Conservation (phyloP, 352 stramenopile genomes). For the Phytophthora cajani region DNA sequence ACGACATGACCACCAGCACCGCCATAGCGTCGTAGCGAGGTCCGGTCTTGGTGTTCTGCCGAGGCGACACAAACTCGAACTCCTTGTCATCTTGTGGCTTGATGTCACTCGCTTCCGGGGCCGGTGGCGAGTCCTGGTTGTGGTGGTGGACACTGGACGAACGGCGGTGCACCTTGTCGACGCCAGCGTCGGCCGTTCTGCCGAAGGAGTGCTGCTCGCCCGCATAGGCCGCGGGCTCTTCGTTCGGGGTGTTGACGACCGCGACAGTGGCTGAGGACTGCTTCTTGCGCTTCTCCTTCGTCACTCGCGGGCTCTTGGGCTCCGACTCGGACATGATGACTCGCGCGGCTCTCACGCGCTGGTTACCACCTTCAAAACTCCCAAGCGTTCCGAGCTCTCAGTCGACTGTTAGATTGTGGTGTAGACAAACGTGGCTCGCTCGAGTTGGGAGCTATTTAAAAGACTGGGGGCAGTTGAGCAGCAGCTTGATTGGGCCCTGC, state of each 20-base stretch:
- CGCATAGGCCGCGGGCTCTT: slow-evolving; percentile 22
- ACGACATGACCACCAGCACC: slow-evolving; percentile 44
- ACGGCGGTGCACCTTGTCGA: slow-evolving; percentile 30
- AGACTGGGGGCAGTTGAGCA: neutral
- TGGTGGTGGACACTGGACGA: slow-evolving; percentile 21
- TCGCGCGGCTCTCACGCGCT: slow-evolving; percentile 3
- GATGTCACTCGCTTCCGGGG: slow-evolving; percentile 5
- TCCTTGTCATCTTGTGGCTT: slow-evolving; percentile 31
- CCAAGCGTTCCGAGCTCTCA: slow-evolving; percentile 9
- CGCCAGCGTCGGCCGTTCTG: slow-evolving; percentile 12
- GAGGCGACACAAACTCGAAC: slow-evolving; percentile 36
- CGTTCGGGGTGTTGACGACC: slow-evolving; percentile 35
- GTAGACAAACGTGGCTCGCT: neutral
- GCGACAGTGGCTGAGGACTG: slow-evolving; percentile 41
- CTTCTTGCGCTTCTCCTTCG: slow-evolving; percentile 46
- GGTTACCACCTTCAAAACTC: slow-evolving; percentile 3
- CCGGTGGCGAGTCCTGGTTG: slow-evolving; percentile 7
- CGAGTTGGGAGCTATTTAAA: slow-evolving; percentile 15
- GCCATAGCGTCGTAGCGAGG: slow-evolving; percentile 37
- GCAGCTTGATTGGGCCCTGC: slow-evolving; percentile 9
- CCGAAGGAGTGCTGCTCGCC: slow-evolving; percentile 36
- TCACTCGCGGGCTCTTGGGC: slow-evolving; percentile 27
- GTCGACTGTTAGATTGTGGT: slow-evolving; percentile 30
- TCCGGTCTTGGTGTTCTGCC: slow-evolving; percentile 23
- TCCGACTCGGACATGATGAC: slow-evolving; percentile 33